phyloP scores from a whole-genome alignment of 345 rosid species.

The Erucastrum elatum region DNA sequence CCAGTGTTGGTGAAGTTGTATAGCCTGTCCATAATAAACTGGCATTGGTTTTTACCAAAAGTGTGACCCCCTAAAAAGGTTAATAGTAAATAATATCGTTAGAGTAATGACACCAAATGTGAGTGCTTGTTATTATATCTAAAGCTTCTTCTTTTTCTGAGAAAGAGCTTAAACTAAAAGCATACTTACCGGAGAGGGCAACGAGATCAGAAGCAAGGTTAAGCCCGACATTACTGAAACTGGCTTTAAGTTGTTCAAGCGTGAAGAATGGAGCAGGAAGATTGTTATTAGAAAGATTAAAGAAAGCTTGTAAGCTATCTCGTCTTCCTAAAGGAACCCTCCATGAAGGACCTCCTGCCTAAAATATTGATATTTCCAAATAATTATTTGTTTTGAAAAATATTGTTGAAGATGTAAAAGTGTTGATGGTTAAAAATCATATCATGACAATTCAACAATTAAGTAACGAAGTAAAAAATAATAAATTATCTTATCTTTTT shows the following conservation, averaged over 20 bases:
- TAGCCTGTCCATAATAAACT: constrained; percentile 50
- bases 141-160: neutral
- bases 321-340: constrained; percentile 38
- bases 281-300: constrained; percentile 1
- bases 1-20: constrained; percentile 50
- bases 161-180: neutral
- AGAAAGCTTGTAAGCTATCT: constrained; percentile 37
- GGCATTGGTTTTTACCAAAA: constrained; percentile 62
- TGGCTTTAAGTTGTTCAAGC: constrained; percentile 28
- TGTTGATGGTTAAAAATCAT: neutral
- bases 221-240: constrained; percentile 26
- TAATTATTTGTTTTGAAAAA: neutral
- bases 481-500: neutral
- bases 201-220: constrained; percentile 29
- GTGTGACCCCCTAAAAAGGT: constrained; percentile 54
- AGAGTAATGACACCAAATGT: neutral
- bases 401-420: neutral
- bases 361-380: neutral
- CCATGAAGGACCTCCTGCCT: constrained; percentile 44
- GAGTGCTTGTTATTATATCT: neutral
- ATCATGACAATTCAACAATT: neutral
- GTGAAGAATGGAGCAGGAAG: constrained; percentile 33
- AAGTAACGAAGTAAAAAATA: neutral
- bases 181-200: constrained; percentile 33
- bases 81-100: neutral